A percentile compares a stretch with the other conserved stretches of the same genome.
These are phyloP conservation scores for Coriolopsis trogii DNA, from an alignment of 1,284 basidiomycete genomes.

Conservation along the genomic window DNA sequence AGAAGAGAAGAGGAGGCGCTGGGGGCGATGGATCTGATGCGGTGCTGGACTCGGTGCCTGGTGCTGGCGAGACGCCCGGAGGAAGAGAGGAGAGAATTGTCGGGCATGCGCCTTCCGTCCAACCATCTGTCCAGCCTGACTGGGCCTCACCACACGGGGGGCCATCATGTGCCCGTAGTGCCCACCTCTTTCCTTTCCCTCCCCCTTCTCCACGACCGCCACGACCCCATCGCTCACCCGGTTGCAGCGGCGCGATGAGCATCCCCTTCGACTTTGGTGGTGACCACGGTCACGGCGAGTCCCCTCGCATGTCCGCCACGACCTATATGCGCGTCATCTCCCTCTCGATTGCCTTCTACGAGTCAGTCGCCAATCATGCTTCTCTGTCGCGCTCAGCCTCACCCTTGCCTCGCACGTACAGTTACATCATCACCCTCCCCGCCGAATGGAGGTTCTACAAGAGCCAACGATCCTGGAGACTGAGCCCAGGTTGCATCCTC, in stretches of 20 bases:
- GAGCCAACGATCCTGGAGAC: constrained; percentile 34
- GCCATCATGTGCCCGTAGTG: too few species aligned
- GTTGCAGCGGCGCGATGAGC: too few species aligned
- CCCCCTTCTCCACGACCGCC: not conserved
- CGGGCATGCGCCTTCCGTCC: too few species aligned
- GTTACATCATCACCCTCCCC: constrained; percentile 44
- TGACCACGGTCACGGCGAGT: not conserved
- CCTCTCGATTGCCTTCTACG: constrained; percentile 33
- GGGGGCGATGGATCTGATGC: too few species aligned
- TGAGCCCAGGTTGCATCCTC: constrained; percentile 30
- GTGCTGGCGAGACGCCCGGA: too few species aligned
- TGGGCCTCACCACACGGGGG: too few species aligned
- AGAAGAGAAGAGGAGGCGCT: too few species aligned
- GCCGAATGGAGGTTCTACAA: constrained; percentile 44
- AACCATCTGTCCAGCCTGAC: too few species aligned
- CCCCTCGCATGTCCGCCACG: constrained; percentile 5
- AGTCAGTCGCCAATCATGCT: constrained; percentile 26
- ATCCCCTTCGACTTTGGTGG: too few species aligned
- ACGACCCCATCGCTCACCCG: not conserved
- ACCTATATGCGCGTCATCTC: constrained; percentile 31
- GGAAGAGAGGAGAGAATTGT: too few species aligned
- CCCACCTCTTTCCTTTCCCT: too few species aligned
- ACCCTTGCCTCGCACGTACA: constrained; percentile 14
- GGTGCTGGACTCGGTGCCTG: too few species aligned
- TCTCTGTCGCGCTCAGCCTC: not conserved